Percentiles rank a stretch among this genome's conserved stretches.
Evolutionary conservation across 192 early-diverging fungal species (phyloP).

Genomic region (Umbelopsis sp.): DNA sequence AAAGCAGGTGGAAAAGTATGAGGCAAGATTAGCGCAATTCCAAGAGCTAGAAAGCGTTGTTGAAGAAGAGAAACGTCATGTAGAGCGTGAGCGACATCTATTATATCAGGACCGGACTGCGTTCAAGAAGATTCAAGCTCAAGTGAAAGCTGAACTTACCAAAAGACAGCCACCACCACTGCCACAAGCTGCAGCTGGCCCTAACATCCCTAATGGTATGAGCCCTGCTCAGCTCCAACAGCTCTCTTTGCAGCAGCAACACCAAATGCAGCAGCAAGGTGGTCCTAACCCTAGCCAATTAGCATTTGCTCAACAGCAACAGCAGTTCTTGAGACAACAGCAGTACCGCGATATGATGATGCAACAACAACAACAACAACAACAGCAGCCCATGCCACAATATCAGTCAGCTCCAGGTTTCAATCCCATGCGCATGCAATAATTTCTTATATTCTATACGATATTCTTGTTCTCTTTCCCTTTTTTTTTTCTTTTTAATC

Average conservation of each 20-base stretch:
- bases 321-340: conserved; percentile 12
- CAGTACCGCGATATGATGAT: conserved; percentile 10
- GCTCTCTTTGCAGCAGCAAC: conserved; percentile 2
- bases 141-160: conserved; percentile 41
- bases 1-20: conserved; percentile 80
- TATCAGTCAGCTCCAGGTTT: not conserved
- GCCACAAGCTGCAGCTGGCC: not conserved
- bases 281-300: conserved; percentile 1
- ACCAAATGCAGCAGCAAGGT: not conserved
- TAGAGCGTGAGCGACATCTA: conserved; percentile 71
- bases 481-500: not conserved
- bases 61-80: conserved; percentile 79
- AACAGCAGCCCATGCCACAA: conserved; percentile 8
- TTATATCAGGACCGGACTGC: conserved; percentile 63
- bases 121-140: conserved; percentile 50
- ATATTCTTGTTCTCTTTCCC: not conserved
- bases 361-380: conserved; percentile 25
- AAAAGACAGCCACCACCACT: conserved; percentile 15
- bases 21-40: conserved; percentile 88
- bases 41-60: conserved; percentile 84
- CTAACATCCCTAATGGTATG: conserved; percentile 2
- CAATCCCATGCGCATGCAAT: conserved; percentile 18
- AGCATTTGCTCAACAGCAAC: not conserved
- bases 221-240: conserved; percentile 24
- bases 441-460: conserved; percentile 7